Conservation (phyloP, 1,284 basidiomycete species). For the Exobasidium cylindrosporum region DNA sequence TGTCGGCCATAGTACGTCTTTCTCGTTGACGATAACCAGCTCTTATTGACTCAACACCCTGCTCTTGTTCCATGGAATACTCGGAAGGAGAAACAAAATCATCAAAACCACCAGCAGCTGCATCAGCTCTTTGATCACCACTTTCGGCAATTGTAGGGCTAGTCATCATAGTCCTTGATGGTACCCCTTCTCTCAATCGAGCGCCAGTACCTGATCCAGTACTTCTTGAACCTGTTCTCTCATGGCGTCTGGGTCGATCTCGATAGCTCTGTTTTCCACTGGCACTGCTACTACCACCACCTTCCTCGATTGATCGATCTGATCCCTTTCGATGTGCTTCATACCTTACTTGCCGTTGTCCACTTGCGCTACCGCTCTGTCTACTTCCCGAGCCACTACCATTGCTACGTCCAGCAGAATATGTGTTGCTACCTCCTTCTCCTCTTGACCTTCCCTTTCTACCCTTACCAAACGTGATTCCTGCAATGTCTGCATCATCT, state of each 20-base stretch:
- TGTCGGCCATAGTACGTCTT: not conserved
- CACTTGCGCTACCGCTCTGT: slow-evolving; percentile 1
- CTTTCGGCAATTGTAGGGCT: slow-evolving; percentile 4
- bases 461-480: slow-evolving; percentile 32
- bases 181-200: slow-evolving; percentile 6
- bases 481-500: slow-evolving; percentile 46
- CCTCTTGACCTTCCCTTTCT: not conserved
- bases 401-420: slow-evolving; percentile 5
- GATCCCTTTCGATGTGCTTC: slow-evolving; percentile 9
- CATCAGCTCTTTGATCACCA: slow-evolving; percentile 14
- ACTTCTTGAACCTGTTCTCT: slow-evolving; percentile 17
- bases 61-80: not conserved
- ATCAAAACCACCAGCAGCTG: slow-evolving; percentile 39
- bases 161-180: not conserved
- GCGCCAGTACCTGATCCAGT: not conserved
- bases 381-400: slow-evolving; percentile 20
- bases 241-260: slow-evolving; percentile 36
- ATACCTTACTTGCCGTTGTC: slow-evolving; percentile 11
- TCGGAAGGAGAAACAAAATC: slow-evolving; percentile 10
- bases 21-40: too few species aligned
- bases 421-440: not conserved
- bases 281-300: slow-evolving; percentile 20
- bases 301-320: slow-evolving; percentile 1
- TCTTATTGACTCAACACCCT: too few species aligned
- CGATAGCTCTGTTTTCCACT: slow-evolving; percentile 22